These are phyloP conservation scores for Yamadazyma conglobata DNA, from an alignment of 1,139 yeast genomes.

Conservation along the genomic window DNA sequence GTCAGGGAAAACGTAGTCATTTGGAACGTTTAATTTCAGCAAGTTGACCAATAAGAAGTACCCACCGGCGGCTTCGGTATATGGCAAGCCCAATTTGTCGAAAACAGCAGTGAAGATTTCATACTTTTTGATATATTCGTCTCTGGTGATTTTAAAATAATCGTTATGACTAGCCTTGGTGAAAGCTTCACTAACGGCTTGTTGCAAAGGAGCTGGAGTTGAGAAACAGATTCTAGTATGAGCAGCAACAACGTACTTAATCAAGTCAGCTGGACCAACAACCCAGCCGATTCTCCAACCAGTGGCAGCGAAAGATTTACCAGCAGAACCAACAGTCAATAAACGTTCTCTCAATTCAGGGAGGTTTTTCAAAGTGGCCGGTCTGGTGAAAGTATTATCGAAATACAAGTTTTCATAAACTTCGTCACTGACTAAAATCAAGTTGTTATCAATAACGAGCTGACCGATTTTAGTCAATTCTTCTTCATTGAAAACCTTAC, in stretches of 20 bases:
- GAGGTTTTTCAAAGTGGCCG: constrained; percentile 64
- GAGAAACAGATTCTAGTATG: constrained; percentile 91
- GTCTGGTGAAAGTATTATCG: constrained; percentile 65
- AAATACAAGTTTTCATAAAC: constrained; percentile 90
- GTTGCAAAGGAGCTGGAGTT: constrained; percentile 91
- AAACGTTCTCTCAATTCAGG: constrained; percentile 80
- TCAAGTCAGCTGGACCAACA: constrained; percentile 77
- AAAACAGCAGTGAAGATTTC: constrained; percentile 69
- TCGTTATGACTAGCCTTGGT: constrained; percentile 53
- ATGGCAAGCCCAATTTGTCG: constrained; percentile 84
- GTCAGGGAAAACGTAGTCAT: constrained; percentile 69
- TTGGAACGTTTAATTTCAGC: constrained; percentile 74
- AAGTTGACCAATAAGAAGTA: constrained; percentile 88
- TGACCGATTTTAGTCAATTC: constrained; percentile 76
- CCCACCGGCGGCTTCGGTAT: constrained; percentile 89
- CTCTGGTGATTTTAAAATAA: constrained; percentile 69
- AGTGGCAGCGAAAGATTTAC: constrained; percentile 95
- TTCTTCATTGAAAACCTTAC: constrained; percentile 74
- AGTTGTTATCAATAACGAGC: constrained; percentile 77
- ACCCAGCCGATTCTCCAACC: constrained; percentile 99
- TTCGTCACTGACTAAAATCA: constrained; percentile 84
- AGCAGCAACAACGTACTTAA: constrained; percentile 81
- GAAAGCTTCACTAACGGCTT: constrained; percentile 81
- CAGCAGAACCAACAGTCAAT: constrained; percentile 92
- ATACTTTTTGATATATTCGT: constrained; percentile 66